phyloP scores from a whole-genome alignment of 2,329 filamentous ascomycete species.

The Periconia sp. region DNA sequence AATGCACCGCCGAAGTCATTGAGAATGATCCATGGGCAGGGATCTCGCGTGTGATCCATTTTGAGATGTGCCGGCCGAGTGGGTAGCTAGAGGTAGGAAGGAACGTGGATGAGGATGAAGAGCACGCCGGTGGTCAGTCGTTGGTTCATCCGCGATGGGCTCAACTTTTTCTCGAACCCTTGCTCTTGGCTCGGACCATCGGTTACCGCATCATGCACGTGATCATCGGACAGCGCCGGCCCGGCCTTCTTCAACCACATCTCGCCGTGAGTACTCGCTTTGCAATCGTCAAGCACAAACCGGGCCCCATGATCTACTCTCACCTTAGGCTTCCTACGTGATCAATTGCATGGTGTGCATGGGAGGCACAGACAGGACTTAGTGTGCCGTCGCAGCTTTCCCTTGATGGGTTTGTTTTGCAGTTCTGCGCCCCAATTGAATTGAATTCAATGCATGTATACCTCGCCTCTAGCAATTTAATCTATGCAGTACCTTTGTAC shows the following conservation, averaged over 20 bases:
- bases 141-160: conserved; percentile 26
- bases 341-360: too few species aligned
- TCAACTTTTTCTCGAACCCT: conserved; percentile 35
- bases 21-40: conserved; percentile 94
- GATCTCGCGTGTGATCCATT: conserved; percentile 97
- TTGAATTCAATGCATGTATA: too few species aligned
- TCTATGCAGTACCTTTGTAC: too few species aligned
- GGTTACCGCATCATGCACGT: conserved; percentile 13
- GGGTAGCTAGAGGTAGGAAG: background rate
- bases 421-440: too few species aligned
- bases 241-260: conserved; percentile 7
- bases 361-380: too few species aligned
- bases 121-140: conserved; percentile 22
- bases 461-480: background rate
- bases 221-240: conserved; percentile 6
- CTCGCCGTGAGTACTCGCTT: conserved; percentile 3
- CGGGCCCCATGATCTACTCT: too few species aligned
- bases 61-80: conserved; percentile 18
- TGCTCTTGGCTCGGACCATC: conserved; percentile 13
- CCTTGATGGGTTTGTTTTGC: too few species aligned
- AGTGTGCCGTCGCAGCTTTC: too few species aligned
- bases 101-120: conserved; percentile 49
- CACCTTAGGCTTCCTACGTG: too few species aligned
- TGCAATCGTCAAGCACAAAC: too few species aligned
- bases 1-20: conserved; percentile 99